Percentiles rank a stretch among this genome's conserved stretches.
Conservation (phyloP, 768 basidiomycete species). For the Dioszegia hungarica region DNA sequence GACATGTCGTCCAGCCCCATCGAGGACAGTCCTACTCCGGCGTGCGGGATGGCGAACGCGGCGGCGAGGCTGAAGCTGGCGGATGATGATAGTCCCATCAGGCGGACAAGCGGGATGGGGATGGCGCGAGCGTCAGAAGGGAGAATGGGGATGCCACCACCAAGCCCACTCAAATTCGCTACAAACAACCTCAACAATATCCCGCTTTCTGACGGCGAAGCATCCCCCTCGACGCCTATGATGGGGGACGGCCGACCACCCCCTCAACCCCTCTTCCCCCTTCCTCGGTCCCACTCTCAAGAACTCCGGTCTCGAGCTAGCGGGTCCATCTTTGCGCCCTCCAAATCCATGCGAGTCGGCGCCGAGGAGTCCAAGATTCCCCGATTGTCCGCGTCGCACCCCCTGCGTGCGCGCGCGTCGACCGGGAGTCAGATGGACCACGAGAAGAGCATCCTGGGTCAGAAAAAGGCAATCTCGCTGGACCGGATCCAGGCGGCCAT, state of each 20-base stretch:
- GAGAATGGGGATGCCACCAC: constrained; percentile 14
- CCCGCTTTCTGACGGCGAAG: constrained; percentile 11
- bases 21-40: constrained; percentile 39
- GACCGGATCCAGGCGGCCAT: constrained; percentile 20
- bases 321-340: constrained; percentile 3
- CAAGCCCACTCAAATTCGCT: constrained; percentile 31
- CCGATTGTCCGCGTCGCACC: constrained; percentile 27
- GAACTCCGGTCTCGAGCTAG: constrained; percentile 13
- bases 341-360: neutral
- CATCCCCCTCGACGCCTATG: constrained; percentile 15
- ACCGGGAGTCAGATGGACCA: constrained; percentile 26
- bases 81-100: constrained; percentile 39
- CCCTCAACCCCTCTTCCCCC: constrained; percentile 41
- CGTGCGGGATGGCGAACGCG: constrained; percentile 36
- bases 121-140: no score
- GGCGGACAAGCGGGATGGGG: constrained; percentile 14
- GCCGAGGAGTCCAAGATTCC: constrained; percentile 28
- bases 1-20: constrained; percentile 14
- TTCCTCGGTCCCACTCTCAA: constrained; percentile 31
- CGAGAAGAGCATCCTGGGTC: constrained; percentile 13
- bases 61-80: constrained; percentile 32
- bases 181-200: constrained; percentile 2
- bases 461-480: constrained; percentile 36
- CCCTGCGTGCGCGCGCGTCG: constrained; percentile 28
- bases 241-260: constrained; percentile 18